A percentile compares a stretch with the other conserved stretches of the same genome.
phyloP scores from a whole-genome alignment of 2,329 filamentous ascomycete genomes.

The Trichoderma oligosporum region DNA sequence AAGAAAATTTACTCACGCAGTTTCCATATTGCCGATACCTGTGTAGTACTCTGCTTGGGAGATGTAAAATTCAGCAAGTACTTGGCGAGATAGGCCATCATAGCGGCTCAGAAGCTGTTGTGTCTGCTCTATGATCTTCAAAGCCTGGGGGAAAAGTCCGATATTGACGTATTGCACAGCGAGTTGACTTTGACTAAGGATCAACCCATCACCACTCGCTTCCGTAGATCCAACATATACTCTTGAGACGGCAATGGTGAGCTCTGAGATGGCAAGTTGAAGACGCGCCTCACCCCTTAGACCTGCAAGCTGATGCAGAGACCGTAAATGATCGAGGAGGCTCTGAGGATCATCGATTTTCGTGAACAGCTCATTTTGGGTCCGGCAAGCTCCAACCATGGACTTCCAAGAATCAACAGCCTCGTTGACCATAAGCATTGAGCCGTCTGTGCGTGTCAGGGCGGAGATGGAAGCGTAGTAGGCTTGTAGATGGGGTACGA shows the following conservation, averaged over 20 bases:
- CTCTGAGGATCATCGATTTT: conserved; percentile 48
- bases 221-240: conserved; percentile 30
- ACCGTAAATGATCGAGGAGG: conserved; percentile 48
- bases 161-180: conserved; percentile 52
- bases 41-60: conserved; percentile 72
- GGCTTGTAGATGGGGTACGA: conserved; percentile 47
- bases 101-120: conserved; percentile 44
- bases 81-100: conserved; percentile 38
- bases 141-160: conserved; percentile 50
- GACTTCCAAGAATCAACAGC: conserved; percentile 44
- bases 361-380: conserved; percentile 40
- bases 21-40: conserved; percentile 60
- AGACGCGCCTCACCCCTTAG: conserved; percentile 48
- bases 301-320: conserved; percentile 49
- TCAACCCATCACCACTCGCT: conserved; percentile 37
- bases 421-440: conserved; percentile 32
- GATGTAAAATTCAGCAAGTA: conserved; percentile 57
- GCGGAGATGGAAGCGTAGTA: conserved; percentile 44
- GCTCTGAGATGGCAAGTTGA: conserved; percentile 45
- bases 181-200: conserved; percentile 46
- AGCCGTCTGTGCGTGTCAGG: conserved; percentile 37
- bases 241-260: conserved; percentile 42
- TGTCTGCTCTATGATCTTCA: conserved; percentile 54
- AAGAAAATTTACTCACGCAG: conserved; percentile 44
- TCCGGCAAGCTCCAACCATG: conserved; percentile 38